Evolutionary conservation across 768 basidiomycete species (phyloP), one percentile per base, ranked within the genome.

Genomic region (Boletus rex-veris): DNA sequence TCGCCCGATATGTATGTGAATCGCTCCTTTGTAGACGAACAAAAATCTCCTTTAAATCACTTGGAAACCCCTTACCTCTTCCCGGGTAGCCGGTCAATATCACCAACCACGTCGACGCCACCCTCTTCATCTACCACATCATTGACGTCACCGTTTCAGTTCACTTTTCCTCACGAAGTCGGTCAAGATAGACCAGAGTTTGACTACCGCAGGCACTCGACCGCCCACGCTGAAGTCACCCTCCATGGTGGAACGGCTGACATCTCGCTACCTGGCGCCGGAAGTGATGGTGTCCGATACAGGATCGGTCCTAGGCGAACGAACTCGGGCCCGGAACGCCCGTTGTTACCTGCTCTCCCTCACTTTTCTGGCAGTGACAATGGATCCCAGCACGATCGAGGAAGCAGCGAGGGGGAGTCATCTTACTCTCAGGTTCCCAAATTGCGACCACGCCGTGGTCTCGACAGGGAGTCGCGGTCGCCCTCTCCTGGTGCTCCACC

Each of bases 181-280:
- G 62, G 74, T 38, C 81, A 82, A 55, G 84, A 87, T 50, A 79
- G 82, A 44, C 43, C 80, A 52, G 85, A 86, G 45, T 86, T 82
- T 68, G 83, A 83, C 70, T 87, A 81, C 64, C 82, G 85, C 61
- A 80, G 84, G 54, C 77, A 80, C 58, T 74, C 80, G 26, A 74
- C 72, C 64, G 67, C 75, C 43, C 80, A 80, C 56, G 73, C 85
- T 40, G 84, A 88, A 55, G 79, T 88, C 45, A 83, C 84, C 10
- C 77, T 90, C 35, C 86, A 88, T 53, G 85, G 85, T 44, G 86
- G 86, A 53, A 86, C 84, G 7, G 83, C 88, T 35, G 84, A 90
- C 67, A 79, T 90, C 43, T 83, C 87, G 18, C 65, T 83, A 41
- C 59, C 79, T 49, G 74, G 78, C 24, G 70, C 80, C 35, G 69